Evolutionary conservation across 2,329 filamentous ascomycete genomes (phyloP).

Genomic region (Clarireedia paspali): DNA sequence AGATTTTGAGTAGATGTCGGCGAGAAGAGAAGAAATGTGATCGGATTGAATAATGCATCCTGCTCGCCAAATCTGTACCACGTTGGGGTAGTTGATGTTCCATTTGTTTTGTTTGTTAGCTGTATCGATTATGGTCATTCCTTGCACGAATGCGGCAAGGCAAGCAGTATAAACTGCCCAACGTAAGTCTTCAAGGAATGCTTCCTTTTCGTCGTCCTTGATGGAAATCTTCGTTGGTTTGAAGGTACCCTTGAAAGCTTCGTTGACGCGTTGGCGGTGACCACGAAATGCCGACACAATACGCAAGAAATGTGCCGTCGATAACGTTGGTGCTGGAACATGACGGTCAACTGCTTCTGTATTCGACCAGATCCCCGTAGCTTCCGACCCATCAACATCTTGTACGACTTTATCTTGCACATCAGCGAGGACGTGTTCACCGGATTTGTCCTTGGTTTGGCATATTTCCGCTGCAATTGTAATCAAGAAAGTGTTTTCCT

Average conservation of each 20-base stretch:
- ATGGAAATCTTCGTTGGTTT: constrained; percentile 10
- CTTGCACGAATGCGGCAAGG: constrained; percentile 56
- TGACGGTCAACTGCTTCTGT: constrained; percentile 54
- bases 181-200: constrained; percentile 48
- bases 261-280: constrained; percentile 44
- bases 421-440: constrained; percentile 39
- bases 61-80: constrained; percentile 55
- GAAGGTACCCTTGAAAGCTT: constrained; percentile 35
- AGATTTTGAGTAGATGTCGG: constrained; percentile 34
- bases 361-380: constrained; percentile 59
- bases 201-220: not conserved
- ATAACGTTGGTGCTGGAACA: constrained; percentile 56
- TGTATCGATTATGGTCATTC: constrained; percentile 54
- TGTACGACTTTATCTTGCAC: constrained; percentile 60
- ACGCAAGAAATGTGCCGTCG: constrained; percentile 43
- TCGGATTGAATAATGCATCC: constrained; percentile 67
- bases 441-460: constrained; percentile 36
- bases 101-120: constrained; percentile 52
- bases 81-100: constrained; percentile 45
- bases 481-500: constrained; percentile 51
- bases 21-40: constrained; percentile 53
- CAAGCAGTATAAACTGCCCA: constrained; percentile 54
- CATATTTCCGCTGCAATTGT: constrained; percentile 56
- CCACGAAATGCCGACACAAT: constrained; percentile 53
- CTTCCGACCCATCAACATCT: constrained; percentile 58